Evolutionary conservation across 2,329 filamentous ascomycete genomes (phyloP), one percentile per base, ranked within the genome.

Genomic region (Nemania sp.): DNA sequence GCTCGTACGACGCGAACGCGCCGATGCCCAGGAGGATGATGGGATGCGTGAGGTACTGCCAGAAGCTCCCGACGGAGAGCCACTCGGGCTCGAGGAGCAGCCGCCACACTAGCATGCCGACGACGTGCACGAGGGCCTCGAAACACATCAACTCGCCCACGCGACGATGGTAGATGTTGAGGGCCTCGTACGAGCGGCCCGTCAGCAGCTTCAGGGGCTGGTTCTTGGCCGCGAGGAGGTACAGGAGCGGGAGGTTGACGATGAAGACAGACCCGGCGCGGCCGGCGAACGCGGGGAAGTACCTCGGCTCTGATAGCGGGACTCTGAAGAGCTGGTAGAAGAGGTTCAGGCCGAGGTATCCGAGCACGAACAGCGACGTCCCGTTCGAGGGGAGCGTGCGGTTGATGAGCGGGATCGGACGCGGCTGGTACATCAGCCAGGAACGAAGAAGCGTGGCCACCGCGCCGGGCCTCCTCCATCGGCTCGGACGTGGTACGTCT

Each of bases 191-290:
- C 0, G 86, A 88, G 63, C 82, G 81, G 3, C 87, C 86, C 0
- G 86, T 88, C 17, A 90, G 74, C 1, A 79, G 66, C 59, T 83
- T 83, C 35, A 89, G 69, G 0, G 87, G 87, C 63, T 88, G 86
- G 60, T 86, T 89, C 71, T 90, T 90, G 34, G 87, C 87, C 1
- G 84, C 81, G 3, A 90, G 77, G 4, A 89, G 75, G 70, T 90
- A 89, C 2, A 89, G 76, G 3, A 81, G 71, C 0, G 80, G 80
- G 1, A 82, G 72, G 66, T 82, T 81, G 68, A 76, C 78, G 52
- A 79, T 71, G 65, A 82, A 81, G 20, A 87, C 68, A 43, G 82
- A 76, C 5, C 83, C 84, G 39, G 81, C 79, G 32, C 85, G 78
- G 68, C 88, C 85, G 59, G 83, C 81, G 49, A 87, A 81, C 54